A percentile compares a stretch with the other conserved stretches of the same genome.
These are phyloP conservation scores for Populus trichocarpa DNA, from an alignment of 441 rosid species.

Conservation along the genomic window DNA sequence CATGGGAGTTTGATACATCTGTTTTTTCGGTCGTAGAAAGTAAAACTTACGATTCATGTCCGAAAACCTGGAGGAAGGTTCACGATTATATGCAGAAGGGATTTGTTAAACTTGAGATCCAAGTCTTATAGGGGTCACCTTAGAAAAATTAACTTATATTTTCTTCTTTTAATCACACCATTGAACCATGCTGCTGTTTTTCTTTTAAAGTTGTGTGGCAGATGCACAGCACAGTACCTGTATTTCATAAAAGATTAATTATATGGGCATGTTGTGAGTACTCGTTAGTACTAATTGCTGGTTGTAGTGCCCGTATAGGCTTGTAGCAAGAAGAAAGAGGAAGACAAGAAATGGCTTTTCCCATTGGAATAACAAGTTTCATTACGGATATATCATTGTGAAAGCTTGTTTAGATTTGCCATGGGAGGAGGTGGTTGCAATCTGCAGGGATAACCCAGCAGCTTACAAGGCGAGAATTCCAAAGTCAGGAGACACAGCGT, in stretches of 20 bases:
- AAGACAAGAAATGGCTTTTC: background rate
- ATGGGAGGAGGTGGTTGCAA: slow-evolving; percentile 24
- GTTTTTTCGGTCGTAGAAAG: too few species aligned
- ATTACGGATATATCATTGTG: background rate
- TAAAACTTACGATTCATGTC: background rate
- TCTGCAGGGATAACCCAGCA: background rate
- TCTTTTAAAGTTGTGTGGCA: background rate
- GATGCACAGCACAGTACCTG: too few species aligned
- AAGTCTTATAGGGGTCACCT: background rate
- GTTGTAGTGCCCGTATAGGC: too few species aligned
- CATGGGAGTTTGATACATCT: too few species aligned
- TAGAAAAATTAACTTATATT: background rate
- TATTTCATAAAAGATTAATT: too few species aligned
- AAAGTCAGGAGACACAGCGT: slow-evolving; percentile 26
- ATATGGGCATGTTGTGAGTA: too few species aligned
- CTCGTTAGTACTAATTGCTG: too few species aligned
- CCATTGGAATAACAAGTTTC: background rate
- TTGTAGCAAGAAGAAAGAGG: too few species aligned
- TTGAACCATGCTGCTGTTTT: background rate
- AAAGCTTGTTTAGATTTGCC: slow-evolving; percentile 2
- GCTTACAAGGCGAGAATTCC: slow-evolving; percentile 15
- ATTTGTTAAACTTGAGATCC: background rate
- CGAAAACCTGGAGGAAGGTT: background rate
- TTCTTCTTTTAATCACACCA: too few species aligned
- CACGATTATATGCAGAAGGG: background rate